Percentiles rank a stretch among this genome's conserved stretches.
phyloP scores from a whole-genome alignment of 371 early-diverging fungal species.

The Zychaea mexicana region DNA sequence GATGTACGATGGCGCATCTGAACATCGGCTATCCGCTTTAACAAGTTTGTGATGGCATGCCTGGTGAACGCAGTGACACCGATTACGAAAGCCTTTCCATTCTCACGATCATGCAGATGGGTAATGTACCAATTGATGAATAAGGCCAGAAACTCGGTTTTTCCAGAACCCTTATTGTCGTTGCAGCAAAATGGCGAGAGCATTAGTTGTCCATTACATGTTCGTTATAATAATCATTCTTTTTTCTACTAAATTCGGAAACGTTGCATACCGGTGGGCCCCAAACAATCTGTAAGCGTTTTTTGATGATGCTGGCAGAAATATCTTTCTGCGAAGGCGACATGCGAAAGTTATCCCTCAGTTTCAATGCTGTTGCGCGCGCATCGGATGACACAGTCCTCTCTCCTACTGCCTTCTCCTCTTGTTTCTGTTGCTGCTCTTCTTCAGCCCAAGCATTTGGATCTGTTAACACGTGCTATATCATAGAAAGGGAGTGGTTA shows the following conservation, averaged over 20 bases:
- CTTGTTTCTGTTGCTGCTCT: too few species aligned
- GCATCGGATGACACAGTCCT: slow-evolving; percentile 12
- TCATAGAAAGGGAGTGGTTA: too few species aligned
- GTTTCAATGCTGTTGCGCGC: slow-evolving; percentile 26
- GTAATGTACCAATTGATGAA: slow-evolving; percentile 51
- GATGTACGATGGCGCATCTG: slow-evolving; percentile 11
- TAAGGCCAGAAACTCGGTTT: slow-evolving; percentile 58
- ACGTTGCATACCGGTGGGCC: slow-evolving; percentile 59
- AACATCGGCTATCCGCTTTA: slow-evolving; percentile 41
- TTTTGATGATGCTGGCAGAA: slow-evolving; percentile 33
- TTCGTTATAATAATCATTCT: too few species aligned
- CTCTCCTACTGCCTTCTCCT: not conserved
- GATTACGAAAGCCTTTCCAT: slow-evolving; percentile 37
- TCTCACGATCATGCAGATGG: slow-evolving; percentile 14
- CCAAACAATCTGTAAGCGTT: slow-evolving; percentile 58
- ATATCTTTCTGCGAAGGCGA: slow-evolving; percentile 59
- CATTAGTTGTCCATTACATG: too few species aligned
- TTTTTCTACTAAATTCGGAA: too few species aligned
- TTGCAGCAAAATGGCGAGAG: too few species aligned
- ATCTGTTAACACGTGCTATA: not conserved
- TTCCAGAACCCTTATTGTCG: slow-evolving; percentile 71
- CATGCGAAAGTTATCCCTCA: slow-evolving; percentile 49
- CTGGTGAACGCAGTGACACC: slow-evolving; percentile 61
- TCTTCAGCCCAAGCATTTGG: slow-evolving; percentile 5
- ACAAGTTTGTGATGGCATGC: slow-evolving; percentile 51